Conservation (phyloP, 495 filamentous ascomycete species). For the Parathielavia appendiculata region DNA sequence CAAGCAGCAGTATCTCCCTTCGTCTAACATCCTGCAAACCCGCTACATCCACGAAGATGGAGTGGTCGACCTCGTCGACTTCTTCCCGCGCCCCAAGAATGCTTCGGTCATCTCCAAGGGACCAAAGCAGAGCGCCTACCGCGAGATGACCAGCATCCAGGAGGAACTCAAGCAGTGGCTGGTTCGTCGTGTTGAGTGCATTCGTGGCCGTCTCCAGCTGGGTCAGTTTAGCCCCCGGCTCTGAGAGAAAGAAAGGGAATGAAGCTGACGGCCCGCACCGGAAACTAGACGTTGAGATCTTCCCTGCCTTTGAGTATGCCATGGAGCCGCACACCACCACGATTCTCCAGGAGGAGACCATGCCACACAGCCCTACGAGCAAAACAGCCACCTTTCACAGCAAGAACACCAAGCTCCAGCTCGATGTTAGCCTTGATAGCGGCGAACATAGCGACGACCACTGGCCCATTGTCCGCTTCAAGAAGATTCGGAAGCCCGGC, state of each 20-base stretch:
- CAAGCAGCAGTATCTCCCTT: conserved; percentile 66
- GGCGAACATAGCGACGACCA: conserved; percentile 44
- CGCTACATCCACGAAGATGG: conserved; percentile 67
- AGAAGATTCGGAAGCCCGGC: conserved; percentile 44
- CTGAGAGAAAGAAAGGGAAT: not conserved
- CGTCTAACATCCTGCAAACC: conserved; percentile 64
- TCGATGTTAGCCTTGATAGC: conserved; percentile 59
- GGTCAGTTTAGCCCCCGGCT: conserved; percentile 24
- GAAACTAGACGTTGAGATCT: conserved; percentile 54
- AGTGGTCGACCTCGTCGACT: conserved; percentile 64
- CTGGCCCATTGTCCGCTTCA: conserved; percentile 48
- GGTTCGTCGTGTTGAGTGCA: conserved; percentile 65
- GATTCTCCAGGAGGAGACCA: conserved; percentile 38
- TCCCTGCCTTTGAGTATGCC: conserved; percentile 67
- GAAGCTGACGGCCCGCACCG: not conserved
- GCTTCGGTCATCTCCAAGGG: conserved; percentile 39
- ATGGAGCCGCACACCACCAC: conserved; percentile 51
- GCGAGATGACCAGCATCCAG: conserved; percentile 46
- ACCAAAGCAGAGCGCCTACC: conserved; percentile 44
- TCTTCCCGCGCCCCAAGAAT: conserved; percentile 59
- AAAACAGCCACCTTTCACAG: conserved; percentile 60
- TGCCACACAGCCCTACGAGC: conserved; percentile 37
- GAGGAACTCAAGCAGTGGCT: conserved; percentile 56
- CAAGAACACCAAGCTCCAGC: conserved; percentile 51
- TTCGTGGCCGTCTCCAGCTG: conserved; percentile 55